Percentiles rank a stretch among this genome's conserved stretches.
phyloP scores from a whole-genome alignment of 1,284 basidiomycete species.

The Apiotrichum akiyoshidainum region DNA sequence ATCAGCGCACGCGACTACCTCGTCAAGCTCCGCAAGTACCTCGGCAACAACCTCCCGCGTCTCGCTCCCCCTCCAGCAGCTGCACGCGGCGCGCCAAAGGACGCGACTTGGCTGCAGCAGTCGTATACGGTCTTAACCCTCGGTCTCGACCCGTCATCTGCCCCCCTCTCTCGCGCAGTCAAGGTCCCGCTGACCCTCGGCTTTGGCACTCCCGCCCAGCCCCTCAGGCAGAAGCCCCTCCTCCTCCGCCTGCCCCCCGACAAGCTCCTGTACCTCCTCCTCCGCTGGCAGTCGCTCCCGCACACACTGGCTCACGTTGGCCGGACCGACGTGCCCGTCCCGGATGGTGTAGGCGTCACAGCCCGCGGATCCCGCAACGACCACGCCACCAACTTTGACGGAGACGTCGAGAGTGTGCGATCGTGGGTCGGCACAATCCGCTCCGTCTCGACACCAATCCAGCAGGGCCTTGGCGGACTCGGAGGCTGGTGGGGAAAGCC shows the following conservation, averaged over 20 bases:
- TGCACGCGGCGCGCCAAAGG: neutral
- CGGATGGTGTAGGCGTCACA: slow-evolving; percentile 33
- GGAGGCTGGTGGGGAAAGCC: slow-evolving; percentile 38
- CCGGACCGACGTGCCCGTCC: slow-evolving; percentile 45
- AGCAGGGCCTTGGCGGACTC: slow-evolving; percentile 19
- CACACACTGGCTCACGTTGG: slow-evolving; percentile 43
- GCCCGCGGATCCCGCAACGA: slow-evolving; percentile 31
- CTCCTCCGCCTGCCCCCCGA: slow-evolving; percentile 48
- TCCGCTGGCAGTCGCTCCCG: slow-evolving; percentile 45
- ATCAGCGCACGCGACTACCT: slow-evolving; percentile 41
- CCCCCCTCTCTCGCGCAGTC: slow-evolving; percentile 37
- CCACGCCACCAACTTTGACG: slow-evolving; percentile 27
- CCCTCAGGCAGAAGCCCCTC: slow-evolving; percentile 27
- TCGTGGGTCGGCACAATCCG: slow-evolving; percentile 50
- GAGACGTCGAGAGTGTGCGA: slow-evolving; percentile 46
- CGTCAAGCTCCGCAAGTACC: slow-evolving; percentile 45
- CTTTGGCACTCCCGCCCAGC: slow-evolving; percentile 30
- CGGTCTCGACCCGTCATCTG: slow-evolving; percentile 45
- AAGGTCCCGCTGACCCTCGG: slow-evolving; percentile 47
- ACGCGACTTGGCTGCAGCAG: slow-evolving; percentile 37
- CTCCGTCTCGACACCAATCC: slow-evolving; percentile 30
- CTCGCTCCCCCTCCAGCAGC: slow-evolving; percentile 30
- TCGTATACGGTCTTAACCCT: slow-evolving; percentile 48
- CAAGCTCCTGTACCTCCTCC: slow-evolving; percentile 45
- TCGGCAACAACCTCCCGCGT: slow-evolving; percentile 39